Evolutionary conservation across 345 rosid species (phyloP), one percentile per base, ranked within the genome.

Genomic region (Alliaria petiolata): DNA sequence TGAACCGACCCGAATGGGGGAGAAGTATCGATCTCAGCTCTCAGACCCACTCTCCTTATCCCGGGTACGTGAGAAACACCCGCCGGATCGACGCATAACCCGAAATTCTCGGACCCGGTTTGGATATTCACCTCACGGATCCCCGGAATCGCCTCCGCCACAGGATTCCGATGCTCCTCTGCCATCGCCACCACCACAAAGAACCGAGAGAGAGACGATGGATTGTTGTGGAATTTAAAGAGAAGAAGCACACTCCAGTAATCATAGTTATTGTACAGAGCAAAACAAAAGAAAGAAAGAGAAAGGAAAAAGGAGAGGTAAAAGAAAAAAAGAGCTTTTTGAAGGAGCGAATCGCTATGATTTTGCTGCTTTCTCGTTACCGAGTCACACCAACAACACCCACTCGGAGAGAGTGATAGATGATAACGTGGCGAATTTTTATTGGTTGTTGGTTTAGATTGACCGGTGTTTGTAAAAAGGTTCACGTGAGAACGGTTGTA

Each of bases 21-120:
- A 40, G 97, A 91, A 13, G 98, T 93, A 22, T 93, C 98, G 13
- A 93, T 90, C 81, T 90, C 98, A 7, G 89, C 98, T 74, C 97
- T 83, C 73, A 77, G 67, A 8, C 80, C 75, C 0, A 76, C 68
- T 73, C 81, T 85, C 83, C 86, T 85, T 7, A 84, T 80, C 11
- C 93, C 92, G 14, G 80, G 81, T 3, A 39, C 58, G 5, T 55
- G 51, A 33, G 69, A 50, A n/a, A 45, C 66, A 56, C 51, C 35
- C 30, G 46, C 79, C 20, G 79, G 75, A 6, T 79, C 81, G 0
- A 75, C 31, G 58, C 70, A 74, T 11, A 78, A 67, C 19, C 80
- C 80, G 31, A 74, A 61, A 56, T 31, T 53, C 19, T 80, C 81
- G 0, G 78, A 67, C 3, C 66, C 85, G 30, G 80, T 13, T 17